Evolutionary conservation across 1,139 yeast species (phyloP).

Genomic region (Protomyces lactucae-debilis): DNA sequence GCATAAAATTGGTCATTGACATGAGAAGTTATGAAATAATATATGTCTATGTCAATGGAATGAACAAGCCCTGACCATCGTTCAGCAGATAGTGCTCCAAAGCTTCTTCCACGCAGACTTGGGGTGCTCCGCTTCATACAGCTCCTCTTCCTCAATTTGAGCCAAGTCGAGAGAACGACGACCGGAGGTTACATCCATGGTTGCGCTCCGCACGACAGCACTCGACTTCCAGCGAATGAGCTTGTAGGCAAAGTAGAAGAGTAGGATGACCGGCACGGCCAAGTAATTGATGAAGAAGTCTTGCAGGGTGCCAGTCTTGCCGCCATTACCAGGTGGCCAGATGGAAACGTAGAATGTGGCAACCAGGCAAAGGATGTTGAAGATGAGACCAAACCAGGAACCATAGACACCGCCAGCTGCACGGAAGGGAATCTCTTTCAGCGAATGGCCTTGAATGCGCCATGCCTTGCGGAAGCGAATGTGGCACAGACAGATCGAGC

Average conservation of each 20-base stretch:
- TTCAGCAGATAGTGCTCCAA: conserved; percentile 7
- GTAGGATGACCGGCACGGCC: conserved; percentile 50
- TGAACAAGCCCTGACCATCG: not conserved
- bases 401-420: conserved; percentile 71
- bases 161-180: conserved; percentile 16
- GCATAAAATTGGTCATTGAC: no score
- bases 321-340: conserved; percentile 52
- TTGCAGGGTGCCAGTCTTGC: conserved; percentile 32
- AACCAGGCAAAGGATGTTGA: conserved; percentile 58
- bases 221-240: conserved; percentile 10
- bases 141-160: conserved; percentile 18
- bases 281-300: conserved; percentile 52
- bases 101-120: conserved; percentile 12
- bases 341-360: conserved; percentile 81
- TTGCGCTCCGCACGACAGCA: conserved; percentile 6
- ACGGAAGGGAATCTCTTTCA: conserved; percentile 61
- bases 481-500: conserved; percentile 65
- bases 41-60: no score
- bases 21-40: no score
- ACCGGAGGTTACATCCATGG: conserved; percentile 20
- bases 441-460: conserved; percentile 56
- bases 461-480: conserved; percentile 75
- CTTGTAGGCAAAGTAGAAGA: conserved; percentile 51
- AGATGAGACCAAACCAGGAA: conserved; percentile 57
- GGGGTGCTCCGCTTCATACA: conserved; percentile 8